Percentiles rank a stretch among this genome's conserved stretches.
Evolutionary conservation across 202 grass and related monocot species (phyloP).

Genomic region (Zoysia matrella): DNA sequence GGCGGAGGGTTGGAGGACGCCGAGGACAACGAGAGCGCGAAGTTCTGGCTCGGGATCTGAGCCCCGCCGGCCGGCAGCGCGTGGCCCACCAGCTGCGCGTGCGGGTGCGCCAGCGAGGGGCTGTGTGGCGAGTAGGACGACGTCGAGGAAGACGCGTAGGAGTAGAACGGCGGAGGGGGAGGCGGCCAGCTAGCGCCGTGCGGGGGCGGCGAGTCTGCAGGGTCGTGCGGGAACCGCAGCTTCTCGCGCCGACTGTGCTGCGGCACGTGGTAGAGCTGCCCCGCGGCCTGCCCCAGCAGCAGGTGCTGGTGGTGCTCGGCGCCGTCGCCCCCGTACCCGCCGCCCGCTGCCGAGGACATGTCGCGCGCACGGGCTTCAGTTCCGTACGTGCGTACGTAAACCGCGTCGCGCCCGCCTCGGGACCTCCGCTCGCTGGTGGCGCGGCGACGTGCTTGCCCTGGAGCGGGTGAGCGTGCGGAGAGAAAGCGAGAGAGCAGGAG

Average conservation of each 20-base stretch:
- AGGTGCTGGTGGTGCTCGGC: slow-evolving; percentile 55
- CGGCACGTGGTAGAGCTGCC: slow-evolving; percentile 91
- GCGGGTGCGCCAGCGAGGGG: slow-evolving; percentile 44
- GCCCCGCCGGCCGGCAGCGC: slow-evolving; percentile 39
- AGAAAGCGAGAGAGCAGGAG: slow-evolving; percentile 24
- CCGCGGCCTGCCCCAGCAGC: slow-evolving; percentile 59
- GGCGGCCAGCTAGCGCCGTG: background rate
- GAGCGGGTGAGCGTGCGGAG: background rate
- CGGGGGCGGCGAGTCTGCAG: slow-evolving; percentile 32
- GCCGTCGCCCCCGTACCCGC: slow-evolving; percentile 59
- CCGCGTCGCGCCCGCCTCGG: too few relatives aligned
- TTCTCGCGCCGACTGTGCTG: slow-evolving; percentile 97
- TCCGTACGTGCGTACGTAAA: too few relatives aligned
- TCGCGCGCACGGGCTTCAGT: background rate
- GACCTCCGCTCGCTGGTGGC: too few relatives aligned
- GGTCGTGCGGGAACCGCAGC: slow-evolving; percentile 75
- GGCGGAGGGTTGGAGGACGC: slow-evolving; percentile 55
- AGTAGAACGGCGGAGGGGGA: slow-evolving; percentile 14
- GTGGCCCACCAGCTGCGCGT: slow-evolving; percentile 38
- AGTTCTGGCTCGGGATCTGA: slow-evolving; percentile 31
- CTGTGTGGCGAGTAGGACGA: slow-evolving; percentile 36
- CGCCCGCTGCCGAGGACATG: slow-evolving; percentile 77
- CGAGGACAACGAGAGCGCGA: slow-evolving; percentile 66
- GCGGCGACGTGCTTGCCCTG: too few relatives aligned
- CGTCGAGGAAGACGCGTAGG: slow-evolving; percentile 12